These are phyloP conservation scores for Bisporella sp. DNA, from an alignment of 2,329 filamentous ascomycete species.

Conservation along the genomic window DNA sequence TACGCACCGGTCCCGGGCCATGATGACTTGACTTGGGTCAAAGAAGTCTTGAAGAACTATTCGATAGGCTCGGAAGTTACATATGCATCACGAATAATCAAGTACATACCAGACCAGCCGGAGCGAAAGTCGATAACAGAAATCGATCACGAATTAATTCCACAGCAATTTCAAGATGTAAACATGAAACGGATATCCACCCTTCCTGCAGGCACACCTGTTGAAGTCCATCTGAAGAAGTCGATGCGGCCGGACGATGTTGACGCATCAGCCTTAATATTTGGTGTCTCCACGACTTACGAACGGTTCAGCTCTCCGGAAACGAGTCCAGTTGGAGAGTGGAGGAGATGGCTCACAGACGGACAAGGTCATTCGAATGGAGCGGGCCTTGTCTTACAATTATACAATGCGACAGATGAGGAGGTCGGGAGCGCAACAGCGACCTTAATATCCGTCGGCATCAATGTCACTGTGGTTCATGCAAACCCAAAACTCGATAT, in stretches of 20 bases:
- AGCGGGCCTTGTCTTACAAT: slow-evolving; percentile 47
- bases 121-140: slow-evolving; percentile 19
- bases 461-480: slow-evolving; percentile 50
- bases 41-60: slow-evolving; percentile 17
- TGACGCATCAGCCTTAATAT: slow-evolving; percentile 50
- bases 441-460: slow-evolving; percentile 39
- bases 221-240: slow-evolving; percentile 22
- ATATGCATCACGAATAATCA: slow-evolving; percentile 22
- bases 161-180: slow-evolving; percentile 18
- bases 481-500: slow-evolving; percentile 47
- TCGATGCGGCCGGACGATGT: slow-evolving; percentile 44
- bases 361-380: slow-evolving; percentile 48
- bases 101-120: slow-evolving; percentile 21
- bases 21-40: slow-evolving; percentile 18
- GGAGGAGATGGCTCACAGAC: slow-evolving; percentile 53
- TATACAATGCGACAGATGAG: slow-evolving; percentile 43
- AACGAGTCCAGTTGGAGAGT: slow-evolving; percentile 49
- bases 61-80: slow-evolving; percentile 21
- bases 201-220: slow-evolving; percentile 14
- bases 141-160: slow-evolving; percentile 20
- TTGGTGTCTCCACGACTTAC: slow-evolving; percentile 53
- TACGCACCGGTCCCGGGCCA: not conserved
- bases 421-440: slow-evolving; percentile 43
- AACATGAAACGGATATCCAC: slow-evolving; percentile 7
- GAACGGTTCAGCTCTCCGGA: slow-evolving; percentile 44